A percentile compares a stretch with the other conserved stretches of the same genome.
These are phyloP conservation scores for Rhynchospora pubera DNA, from an alignment of 176 grass and related monocot species.

Conservation along the genomic window DNA sequence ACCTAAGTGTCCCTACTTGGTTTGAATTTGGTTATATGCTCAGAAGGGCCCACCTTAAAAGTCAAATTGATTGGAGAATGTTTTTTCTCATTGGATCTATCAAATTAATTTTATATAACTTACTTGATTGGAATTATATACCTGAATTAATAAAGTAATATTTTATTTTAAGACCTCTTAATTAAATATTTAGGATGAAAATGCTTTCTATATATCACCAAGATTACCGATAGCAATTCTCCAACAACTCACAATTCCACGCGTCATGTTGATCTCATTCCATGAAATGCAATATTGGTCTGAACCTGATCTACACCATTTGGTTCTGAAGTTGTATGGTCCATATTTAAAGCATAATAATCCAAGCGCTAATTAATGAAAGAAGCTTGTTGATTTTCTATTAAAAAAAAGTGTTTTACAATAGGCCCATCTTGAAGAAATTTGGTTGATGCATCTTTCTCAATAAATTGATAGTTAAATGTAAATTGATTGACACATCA, in stretches of 20 bases:
- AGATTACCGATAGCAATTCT: not conserved
- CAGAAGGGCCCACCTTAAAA: not conserved
- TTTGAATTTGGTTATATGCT: not conserved
- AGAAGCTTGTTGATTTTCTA: not conserved
- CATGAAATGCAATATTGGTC: not conserved
- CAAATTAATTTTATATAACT: not conserved
- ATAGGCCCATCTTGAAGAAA: not conserved
- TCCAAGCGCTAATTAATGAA: not conserved
- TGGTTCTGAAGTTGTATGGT: not conserved
- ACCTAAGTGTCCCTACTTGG: not conserved
- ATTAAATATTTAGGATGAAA: not conserved
- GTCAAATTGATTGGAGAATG: constrained; percentile 5
- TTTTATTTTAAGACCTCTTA: not conserved
- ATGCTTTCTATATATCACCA: not conserved
- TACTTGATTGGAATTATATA: not conserved
- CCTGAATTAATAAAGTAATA: not conserved
- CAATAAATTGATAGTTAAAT: too few relatives aligned
- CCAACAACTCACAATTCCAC: not conserved
- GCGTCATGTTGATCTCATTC: not conserved
- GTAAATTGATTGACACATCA: not conserved
- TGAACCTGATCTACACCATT: not conserved
- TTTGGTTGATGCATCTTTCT: too few relatives aligned
- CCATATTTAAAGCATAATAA: not conserved
- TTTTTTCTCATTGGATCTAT: constrained; percentile 4
- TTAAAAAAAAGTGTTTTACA: not conserved